phyloP scores from a whole-genome alignment of 2,329 filamentous ascomycete genomes.

The Botrytis sinoallii region DNA sequence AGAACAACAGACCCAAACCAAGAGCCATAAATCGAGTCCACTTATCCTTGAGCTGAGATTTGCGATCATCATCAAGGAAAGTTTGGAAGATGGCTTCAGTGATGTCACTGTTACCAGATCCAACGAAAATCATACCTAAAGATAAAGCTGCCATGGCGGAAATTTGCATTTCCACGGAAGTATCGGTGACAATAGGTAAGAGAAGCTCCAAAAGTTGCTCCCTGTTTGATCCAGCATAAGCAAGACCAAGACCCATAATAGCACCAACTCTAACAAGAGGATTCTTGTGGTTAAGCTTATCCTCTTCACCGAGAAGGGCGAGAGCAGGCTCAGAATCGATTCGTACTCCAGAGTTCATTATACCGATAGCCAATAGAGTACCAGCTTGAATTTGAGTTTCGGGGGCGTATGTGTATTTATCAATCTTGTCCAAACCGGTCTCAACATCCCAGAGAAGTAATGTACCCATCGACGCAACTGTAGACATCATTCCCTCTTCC shows the following conservation, averaged over 20 bases:
- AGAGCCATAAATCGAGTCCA: conserved; percentile 97
- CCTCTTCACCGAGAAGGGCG: conserved; percentile 76
- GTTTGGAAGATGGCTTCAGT: conserved; percentile 90
- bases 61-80: conserved; percentile 88
- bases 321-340: conserved; percentile 87
- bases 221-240: conserved; percentile 92
- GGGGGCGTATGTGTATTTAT: conserved; percentile 83
- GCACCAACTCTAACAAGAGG: conserved; percentile 75
- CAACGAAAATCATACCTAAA: conserved; percentile 86
- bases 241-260: conserved; percentile 93
- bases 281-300: conserved; percentile 76
- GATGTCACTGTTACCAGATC: conserved; percentile 85
- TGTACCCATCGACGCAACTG: conserved; percentile 88
- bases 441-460: conserved; percentile 93
- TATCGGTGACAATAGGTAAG: conserved; percentile 82
- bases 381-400: conserved; percentile 88
- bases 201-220: conserved; percentile 82
- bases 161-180: conserved; percentile 85
- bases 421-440: conserved; percentile 85
- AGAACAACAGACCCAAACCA: conserved; percentile 89
- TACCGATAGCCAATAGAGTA: conserved; percentile 87
- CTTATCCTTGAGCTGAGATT: conserved; percentile 90
- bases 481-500: conserved; percentile 95
- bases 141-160: conserved; percentile 94
- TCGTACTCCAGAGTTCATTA: conserved; percentile 89